Base-by-base conservation (phyloP, 2,329 filamentous ascomycete genomes). In the Neopestalotiopsis rosae region DNA sequence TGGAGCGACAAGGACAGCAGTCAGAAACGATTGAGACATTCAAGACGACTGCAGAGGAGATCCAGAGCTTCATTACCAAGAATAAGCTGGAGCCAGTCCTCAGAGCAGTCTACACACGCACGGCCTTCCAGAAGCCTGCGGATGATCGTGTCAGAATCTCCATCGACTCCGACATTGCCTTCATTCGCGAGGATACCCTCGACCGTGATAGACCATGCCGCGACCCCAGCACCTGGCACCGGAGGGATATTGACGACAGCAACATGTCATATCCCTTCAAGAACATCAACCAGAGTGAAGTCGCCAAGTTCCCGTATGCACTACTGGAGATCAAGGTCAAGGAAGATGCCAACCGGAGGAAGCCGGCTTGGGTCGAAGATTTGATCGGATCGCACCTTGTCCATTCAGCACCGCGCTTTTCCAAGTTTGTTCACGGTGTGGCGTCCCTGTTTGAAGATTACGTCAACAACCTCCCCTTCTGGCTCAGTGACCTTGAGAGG, bases 391-490 rank as follows among this genome's bases (percentile, higher is more conserved):
- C 94, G 5, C 95, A 99, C 80, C 88, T 99, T 4, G 93, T 99
- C 71, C 94, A 97, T 78, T 90, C 94, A 61, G 91, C 93, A 0
- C 94, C 95, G 1, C 90, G 92, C 65, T 99, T 99, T 83, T 98
- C 94, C 75, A 99, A 99, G 80, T 99, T 98, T 75, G 92, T 97
- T 2, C 95, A 99, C 76, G 96, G 96, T 70, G 91, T 97, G 4
- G 95, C 95, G 7, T 91, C 92, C 52, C 86, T 99, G 2, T 98
- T 98, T 74, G 96, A 98, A 76, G 94, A 99, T 80, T 90, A 97
- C 76, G 95, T 99, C 79, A 98, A 98, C 82, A 95, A 90, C 71
- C 90, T 98, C 76, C 96, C 96, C 14, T 98, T 98, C 84, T 99
- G 96, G 96, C 88, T 98, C 42, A 92, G 92, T 75, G 93, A 97